A percentile compares a stretch with the other conserved stretches of the same genome.
These are phyloP conservation scores for Sinapis alba DNA, from an alignment of 441 rosid genomes.

Conservation along the genomic window DNA sequence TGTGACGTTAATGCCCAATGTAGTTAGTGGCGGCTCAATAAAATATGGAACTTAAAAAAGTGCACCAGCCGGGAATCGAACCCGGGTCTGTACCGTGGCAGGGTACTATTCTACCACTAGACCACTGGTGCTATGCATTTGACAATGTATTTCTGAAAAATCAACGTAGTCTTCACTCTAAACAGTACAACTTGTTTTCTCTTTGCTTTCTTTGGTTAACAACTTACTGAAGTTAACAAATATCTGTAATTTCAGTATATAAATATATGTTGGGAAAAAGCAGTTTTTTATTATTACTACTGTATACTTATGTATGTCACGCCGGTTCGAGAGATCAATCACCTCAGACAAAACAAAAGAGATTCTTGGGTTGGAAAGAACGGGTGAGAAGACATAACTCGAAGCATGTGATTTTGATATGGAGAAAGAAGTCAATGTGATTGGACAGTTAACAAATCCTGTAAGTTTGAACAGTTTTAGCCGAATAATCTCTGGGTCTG, in stretches of 20 bases:
- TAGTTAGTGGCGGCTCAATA: background rate
- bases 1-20: too few species aligned
- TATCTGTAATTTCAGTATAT: background rate
- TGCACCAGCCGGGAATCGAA: slow-evolving; percentile 67
- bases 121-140: slow-evolving; percentile 46
- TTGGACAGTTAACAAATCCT: slow-evolving; percentile 31
- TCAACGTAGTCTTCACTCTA: background rate
- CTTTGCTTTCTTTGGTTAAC: background rate
- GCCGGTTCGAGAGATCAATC: slow-evolving; percentile 24
- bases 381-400: slow-evolving; percentile 31
- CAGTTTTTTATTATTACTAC: background rate
- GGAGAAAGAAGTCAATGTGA: slow-evolving; percentile 38
- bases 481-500: slow-evolving; percentile 18
- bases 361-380: slow-evolving; percentile 22
- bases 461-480: slow-evolving; percentile 18
- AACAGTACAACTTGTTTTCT: background rate
- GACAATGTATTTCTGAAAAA: background rate
- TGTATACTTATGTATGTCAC: background rate
- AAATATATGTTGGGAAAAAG: background rate
- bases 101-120: slow-evolving; percentile 99
- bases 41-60: background rate
- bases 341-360: slow-evolving; percentile 24
- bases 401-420: slow-evolving; percentile 24
- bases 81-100: slow-evolving; percentile 99
- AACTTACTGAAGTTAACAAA: background rate